These are phyloP conservation scores for Taphrina populina DNA, from an alignment of 1,139 yeast species.

Conservation along the genomic window DNA sequence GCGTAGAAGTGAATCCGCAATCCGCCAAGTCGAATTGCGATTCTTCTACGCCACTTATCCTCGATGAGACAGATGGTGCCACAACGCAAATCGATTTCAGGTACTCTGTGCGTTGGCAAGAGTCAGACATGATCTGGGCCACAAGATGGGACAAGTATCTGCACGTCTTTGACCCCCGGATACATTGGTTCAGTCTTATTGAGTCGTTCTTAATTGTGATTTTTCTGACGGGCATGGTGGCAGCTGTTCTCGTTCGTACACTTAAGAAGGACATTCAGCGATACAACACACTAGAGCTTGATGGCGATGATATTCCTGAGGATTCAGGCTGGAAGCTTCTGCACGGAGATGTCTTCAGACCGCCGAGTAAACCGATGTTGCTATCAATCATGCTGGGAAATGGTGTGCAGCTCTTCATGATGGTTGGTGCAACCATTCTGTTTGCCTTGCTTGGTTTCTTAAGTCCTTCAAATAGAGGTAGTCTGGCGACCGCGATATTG, in stretches of 20 bases:
- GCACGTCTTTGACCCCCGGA: conserved; percentile 85
- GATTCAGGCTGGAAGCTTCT: conserved; percentile 97
- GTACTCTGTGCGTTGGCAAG: conserved; percentile 64
- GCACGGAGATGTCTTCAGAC: conserved; percentile 91
- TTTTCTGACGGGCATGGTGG: conserved; percentile 72
- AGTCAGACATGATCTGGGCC: conserved; percentile 84
- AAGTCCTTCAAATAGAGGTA: conserved; percentile 93
- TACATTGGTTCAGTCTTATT: conserved; percentile 91
- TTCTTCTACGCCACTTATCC: conserved; percentile 39
- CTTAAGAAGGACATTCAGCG: conserved; percentile 80
- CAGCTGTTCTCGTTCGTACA: conserved; percentile 75
- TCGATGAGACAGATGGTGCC: conserved; percentile 39
- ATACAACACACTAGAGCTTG: conserved; percentile 80
- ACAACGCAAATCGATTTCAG: conserved; percentile 51
- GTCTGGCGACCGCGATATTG: conserved; percentile 85
- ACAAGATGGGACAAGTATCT: conserved; percentile 98
- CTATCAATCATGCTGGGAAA: conserved; percentile 82
- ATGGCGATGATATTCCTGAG: conserved; percentile 81
- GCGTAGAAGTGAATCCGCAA: conserved; percentile 71
- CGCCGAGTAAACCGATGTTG: conserved; percentile 69
- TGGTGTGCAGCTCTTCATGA: conserved; percentile 78
- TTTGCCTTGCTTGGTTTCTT: conserved; percentile 86
- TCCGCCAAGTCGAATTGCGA: conserved; percentile 58
- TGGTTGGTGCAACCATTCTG: conserved; percentile 69
- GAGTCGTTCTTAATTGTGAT: conserved; percentile 80